These are phyloP conservation scores for Bipolaris oryzae DNA, from an alignment of 2,329 filamentous ascomycete genomes.

Conservation along the genomic window DNA sequence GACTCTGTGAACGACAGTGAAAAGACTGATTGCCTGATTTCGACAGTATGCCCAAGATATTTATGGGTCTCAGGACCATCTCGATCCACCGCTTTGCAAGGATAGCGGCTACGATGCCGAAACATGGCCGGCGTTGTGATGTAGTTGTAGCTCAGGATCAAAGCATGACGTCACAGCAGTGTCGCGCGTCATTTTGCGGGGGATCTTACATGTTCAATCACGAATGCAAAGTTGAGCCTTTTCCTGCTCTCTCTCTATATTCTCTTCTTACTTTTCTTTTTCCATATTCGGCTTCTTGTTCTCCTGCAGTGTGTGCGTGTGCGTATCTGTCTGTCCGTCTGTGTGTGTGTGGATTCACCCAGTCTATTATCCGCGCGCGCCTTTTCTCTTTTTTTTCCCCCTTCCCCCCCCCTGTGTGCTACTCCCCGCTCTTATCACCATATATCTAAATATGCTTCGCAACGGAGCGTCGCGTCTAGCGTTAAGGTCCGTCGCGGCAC, in stretches of 20 bases:
- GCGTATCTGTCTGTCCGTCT: no score
- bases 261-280: constrained; percentile 10
- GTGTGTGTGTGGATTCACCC: background rate
- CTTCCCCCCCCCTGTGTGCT: no score
- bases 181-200: constrained; percentile 16
- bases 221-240: background rate
- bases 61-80: constrained; percentile 10
- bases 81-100: constrained; percentile 5
- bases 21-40: constrained; percentile 1
- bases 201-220: constrained; percentile 9
- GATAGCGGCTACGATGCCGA: constrained; percentile 8
- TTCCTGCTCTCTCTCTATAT: background rate
- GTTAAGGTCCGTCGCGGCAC: constrained; percentile 46
- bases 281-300: constrained; percentile 5
- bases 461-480: constrained; percentile 51
- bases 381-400: no score
- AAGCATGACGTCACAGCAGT: constrained; percentile 13
- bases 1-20: background rate
- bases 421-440: background rate
- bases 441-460: constrained; percentile 52
- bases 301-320: background rate
- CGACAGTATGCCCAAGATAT: background rate
- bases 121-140: constrained; percentile 13
- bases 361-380: background rate
- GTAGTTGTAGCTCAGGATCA: constrained; percentile 4